Evolutionary conservation across 2,329 filamentous ascomycete species (phyloP).

Genomic region (Aureobasidium lini): DNA sequence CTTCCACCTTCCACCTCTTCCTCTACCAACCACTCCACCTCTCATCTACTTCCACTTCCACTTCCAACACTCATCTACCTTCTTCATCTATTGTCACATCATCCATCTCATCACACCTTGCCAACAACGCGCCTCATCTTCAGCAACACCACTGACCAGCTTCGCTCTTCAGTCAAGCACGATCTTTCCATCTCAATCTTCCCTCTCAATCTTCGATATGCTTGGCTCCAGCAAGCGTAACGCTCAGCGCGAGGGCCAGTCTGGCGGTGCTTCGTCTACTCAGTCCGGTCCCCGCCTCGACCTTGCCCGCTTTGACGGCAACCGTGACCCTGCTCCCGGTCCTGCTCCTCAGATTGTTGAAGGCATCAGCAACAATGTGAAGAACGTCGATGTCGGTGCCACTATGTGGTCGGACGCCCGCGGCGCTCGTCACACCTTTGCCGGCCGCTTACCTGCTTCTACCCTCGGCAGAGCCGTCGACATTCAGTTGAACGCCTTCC

Average conservation of each 20-base stretch:
- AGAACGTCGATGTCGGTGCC: constrained; percentile 23
- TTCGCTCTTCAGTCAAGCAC: background rate
- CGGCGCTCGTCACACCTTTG: constrained; percentile 16
- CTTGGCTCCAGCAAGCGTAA: background rate
- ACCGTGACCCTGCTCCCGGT: constrained; percentile 15
- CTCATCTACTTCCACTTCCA: background rate
- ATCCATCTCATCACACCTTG: background rate
- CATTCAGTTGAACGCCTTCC: constrained; percentile 64
- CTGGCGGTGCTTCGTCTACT: background rate
- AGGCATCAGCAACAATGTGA: constrained; percentile 14
- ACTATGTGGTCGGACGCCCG: constrained; percentile 25
- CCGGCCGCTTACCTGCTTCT: constrained; percentile 30
- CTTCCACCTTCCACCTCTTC: background rate
- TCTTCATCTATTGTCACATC: background rate
- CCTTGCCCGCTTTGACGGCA: constrained; percentile 16
- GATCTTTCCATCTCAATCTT: background rate
- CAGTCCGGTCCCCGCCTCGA: background rate
- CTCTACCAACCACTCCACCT: constrained; percentile 8
- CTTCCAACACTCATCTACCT: background rate
- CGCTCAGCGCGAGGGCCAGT: background rate
- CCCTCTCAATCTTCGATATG: background rate
- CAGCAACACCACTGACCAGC: background rate
- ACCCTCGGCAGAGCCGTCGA: constrained; percentile 32
- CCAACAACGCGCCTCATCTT: background rate
- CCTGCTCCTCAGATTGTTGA: background rate